Conservation (phyloP, 768 basidiomycete species). For the Vararia minispora region DNA sequence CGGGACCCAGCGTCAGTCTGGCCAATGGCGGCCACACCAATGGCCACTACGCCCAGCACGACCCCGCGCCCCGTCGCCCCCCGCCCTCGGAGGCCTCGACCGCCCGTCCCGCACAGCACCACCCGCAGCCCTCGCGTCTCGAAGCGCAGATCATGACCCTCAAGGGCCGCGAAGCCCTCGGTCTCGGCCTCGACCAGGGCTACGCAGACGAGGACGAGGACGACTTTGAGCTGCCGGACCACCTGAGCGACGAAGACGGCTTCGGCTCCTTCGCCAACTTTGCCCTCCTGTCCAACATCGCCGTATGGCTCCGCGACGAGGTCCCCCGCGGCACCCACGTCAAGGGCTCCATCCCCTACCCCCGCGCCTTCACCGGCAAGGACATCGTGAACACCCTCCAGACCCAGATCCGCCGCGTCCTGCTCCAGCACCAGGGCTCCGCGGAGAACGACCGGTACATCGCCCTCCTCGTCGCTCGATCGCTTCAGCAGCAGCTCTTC, state of each 20-base stretch:
- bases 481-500: conserved; percentile 85
- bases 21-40: too few species aligned
- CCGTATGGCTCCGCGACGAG: conserved; percentile 81
- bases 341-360: conserved; percentile 89
- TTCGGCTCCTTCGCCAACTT: conserved; percentile 82
- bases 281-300: conserved; percentile 77
- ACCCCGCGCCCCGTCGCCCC: conserved; percentile 2
- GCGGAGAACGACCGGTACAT: conserved; percentile 71
- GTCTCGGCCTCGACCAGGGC: conserved; percentile 34
- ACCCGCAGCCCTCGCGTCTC: conserved; percentile 12
- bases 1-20: too few species aligned
- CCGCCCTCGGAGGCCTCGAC: conserved; percentile 1
- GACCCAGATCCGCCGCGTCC: conserved; percentile 73
- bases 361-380: conserved; percentile 85
- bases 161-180: conserved; percentile 25
- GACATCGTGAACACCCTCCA: conserved; percentile 90
- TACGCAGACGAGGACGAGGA: conserved; percentile 40
- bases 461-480: conserved; percentile 81
- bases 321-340: conserved; percentile 81
- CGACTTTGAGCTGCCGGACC: conserved; percentile 36
- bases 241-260: too few species aligned
- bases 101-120: conserved; percentile 3
- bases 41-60: background rate
- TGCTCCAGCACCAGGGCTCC: conserved; percentile 63
- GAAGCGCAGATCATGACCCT: conserved; percentile 13